These are phyloP conservation scores for Cladorrhinum sp. DNA, from an alignment of 2,329 filamentous ascomycete species.

Conservation along the genomic window DNA sequence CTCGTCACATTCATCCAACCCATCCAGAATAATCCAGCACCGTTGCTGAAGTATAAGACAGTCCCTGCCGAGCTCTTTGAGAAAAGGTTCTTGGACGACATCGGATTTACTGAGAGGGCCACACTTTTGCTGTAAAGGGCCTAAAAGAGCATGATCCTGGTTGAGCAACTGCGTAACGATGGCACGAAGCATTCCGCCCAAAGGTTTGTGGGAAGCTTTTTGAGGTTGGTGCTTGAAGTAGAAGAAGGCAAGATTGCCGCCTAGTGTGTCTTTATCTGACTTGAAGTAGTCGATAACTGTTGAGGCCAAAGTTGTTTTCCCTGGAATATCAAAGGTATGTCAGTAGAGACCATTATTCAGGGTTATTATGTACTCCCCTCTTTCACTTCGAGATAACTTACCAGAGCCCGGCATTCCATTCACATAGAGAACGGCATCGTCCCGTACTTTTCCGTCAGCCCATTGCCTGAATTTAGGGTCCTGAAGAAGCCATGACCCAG, in stretches of 20 bases:
- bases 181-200: not conserved
- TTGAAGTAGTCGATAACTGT: not conserved
- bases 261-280: not conserved
- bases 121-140: not conserved
- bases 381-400: too few relatives aligned
- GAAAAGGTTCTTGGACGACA: not conserved
- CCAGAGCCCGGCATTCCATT: not conserved
- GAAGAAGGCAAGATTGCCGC: not conserved
- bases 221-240: not conserved
- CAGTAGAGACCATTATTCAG: too few relatives aligned
- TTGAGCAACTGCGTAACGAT: not conserved
- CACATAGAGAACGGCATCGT: not conserved
- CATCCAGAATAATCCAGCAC: constrained; percentile 3
- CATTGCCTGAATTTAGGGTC: not conserved
- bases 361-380: too few relatives aligned
- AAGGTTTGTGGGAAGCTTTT: not conserved
- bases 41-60: not conserved
- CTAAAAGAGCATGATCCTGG: not conserved
- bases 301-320: constrained; percentile 1
- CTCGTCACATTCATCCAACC: constrained; percentile 1
- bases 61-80: not conserved
- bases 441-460: not conserved
- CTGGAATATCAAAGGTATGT: too few relatives aligned
- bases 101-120: not conserved
- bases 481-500: not conserved